phyloP scores from a whole-genome alignment of 2,329 filamentous ascomycete species.

The Aspergillus sojae region DNA sequence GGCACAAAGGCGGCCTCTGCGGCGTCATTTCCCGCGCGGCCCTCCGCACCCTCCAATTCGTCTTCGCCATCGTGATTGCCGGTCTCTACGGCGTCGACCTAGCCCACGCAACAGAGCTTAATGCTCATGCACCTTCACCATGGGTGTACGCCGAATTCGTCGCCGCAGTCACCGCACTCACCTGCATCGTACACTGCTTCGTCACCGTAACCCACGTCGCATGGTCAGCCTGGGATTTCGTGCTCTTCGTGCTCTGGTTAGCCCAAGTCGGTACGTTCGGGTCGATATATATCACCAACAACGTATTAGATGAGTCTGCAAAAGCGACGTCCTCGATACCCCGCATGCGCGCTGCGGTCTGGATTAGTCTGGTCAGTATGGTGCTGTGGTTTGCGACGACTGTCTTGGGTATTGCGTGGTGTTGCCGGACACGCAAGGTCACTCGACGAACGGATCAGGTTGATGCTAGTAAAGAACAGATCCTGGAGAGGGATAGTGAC shows the following conservation, averaged over 20 bases:
- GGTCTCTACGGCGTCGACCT: constrained; percentile 25
- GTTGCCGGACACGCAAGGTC: not conserved
- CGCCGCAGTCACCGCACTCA: constrained; percentile 16
- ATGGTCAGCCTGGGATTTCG: not conserved
- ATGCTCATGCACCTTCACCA: constrained; percentile 11
- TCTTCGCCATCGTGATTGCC: constrained; percentile 19
- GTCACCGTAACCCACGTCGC: not conserved
- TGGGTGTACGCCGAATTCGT: constrained; percentile 26
- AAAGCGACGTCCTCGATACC: not conserved
- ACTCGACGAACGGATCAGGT: not conserved
- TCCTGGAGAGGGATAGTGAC: not conserved
- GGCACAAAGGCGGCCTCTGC: constrained; percentile 15
- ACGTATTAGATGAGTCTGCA: not conserved
- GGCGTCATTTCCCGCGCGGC: constrained; percentile 8
- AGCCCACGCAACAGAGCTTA: constrained; percentile 15
- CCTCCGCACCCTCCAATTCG: constrained; percentile 22
- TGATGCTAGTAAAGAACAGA: not conserved
- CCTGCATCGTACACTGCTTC: constrained; percentile 15
- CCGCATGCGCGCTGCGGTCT: not conserved
- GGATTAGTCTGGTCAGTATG: not conserved
- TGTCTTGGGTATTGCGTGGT: not conserved
- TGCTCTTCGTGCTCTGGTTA: not conserved
- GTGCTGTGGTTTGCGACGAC: not conserved
- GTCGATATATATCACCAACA: not conserved
- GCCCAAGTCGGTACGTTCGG: not conserved